Conservation (phyloP, 495 filamentous ascomycete genomes). For the Penicillium manginii region DNA sequence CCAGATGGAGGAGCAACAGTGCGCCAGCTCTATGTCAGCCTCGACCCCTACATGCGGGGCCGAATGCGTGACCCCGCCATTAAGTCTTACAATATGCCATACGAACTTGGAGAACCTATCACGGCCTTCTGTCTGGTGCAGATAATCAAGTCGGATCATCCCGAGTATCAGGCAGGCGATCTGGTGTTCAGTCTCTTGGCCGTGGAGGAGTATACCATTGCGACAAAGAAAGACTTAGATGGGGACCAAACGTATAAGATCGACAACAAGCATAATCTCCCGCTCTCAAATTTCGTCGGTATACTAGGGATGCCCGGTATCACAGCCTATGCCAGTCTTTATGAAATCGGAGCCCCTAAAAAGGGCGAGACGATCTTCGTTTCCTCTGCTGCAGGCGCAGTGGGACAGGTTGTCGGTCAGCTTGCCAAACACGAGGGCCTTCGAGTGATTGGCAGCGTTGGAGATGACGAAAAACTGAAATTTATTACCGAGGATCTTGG, state of each 20-base stretch:
- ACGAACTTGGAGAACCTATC: conserved; percentile 59
- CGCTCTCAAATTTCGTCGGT: conserved; percentile 57
- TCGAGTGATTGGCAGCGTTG: conserved; percentile 79
- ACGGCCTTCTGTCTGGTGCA: conserved; percentile 59
- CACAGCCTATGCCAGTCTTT: conserved; percentile 79
- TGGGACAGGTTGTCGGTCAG: conserved; percentile 83
- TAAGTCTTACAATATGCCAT: conserved; percentile 69
- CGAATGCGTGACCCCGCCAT: conserved; percentile 53
- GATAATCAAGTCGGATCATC: conserved; percentile 66
- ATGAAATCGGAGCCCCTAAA: conserved; percentile 82
- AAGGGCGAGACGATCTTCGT: conserved; percentile 90
- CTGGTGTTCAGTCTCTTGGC: conserved; percentile 60
- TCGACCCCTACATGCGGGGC: conserved; percentile 88
- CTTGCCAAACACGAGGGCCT: conserved; percentile 87
- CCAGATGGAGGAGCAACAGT: conserved; percentile 72
- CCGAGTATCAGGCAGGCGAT: conserved; percentile 66
- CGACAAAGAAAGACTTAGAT: conserved; percentile 22
- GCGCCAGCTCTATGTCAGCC: conserved; percentile 76
- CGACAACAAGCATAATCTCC: conserved; percentile 50
- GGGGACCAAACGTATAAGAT: conserved; percentile 35
- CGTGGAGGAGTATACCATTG: conserved; percentile 61
- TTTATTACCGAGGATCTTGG: conserved; percentile 66
- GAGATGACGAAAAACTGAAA: conserved; percentile 68
- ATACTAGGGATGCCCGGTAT: conserved; percentile 86
- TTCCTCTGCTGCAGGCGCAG: conserved; percentile 78